Evolutionary conservation across 805 yeast species (phyloP).

Genomic region (Maudiozyma barnettii): DNA sequence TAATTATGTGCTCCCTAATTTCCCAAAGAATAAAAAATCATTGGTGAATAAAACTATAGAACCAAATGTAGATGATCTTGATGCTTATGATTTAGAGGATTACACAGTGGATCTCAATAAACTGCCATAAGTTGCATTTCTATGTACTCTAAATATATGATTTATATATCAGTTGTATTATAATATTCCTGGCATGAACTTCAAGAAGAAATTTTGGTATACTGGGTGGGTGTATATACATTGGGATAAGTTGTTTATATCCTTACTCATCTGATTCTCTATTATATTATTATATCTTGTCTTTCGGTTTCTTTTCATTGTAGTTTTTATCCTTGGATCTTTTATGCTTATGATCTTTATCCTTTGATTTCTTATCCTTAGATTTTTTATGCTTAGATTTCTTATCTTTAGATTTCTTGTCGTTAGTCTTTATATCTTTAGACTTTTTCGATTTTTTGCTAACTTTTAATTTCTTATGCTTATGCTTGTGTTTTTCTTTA

Average conservation of each 20-base stretch:
- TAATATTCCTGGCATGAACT: background rate
- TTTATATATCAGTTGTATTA: background rate
- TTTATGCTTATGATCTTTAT: constrained; percentile 23
- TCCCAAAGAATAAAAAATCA: background rate
- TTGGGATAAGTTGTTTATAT: too few species aligned
- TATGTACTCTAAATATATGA: background rate
- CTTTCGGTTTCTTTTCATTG: constrained; percentile 1
- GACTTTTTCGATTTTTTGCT: constrained; percentile 22
- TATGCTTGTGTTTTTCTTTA: constrained; percentile 8
- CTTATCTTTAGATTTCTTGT: constrained; percentile 16
- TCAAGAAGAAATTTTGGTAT: too few species aligned
- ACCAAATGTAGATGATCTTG: background rate
- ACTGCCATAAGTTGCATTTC: background rate
- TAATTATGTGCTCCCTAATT: background rate
- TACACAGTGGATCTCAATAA: constrained; percentile 7
- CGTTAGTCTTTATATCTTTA: constrained; percentile 12
- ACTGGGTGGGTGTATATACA: too few species aligned
- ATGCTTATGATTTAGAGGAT: constrained; percentile 11
- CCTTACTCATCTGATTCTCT: too few species aligned
- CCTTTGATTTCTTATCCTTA: constrained; percentile 16
- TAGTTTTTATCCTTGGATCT: constrained; percentile 20
- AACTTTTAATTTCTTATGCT: constrained; percentile 16
- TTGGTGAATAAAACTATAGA: background rate
- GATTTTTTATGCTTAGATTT: constrained; percentile 13
- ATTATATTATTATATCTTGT: background rate